phyloP scores from a whole-genome alignment of 148 eudicot genomes.

The Chenopodium quinoa region DNA sequence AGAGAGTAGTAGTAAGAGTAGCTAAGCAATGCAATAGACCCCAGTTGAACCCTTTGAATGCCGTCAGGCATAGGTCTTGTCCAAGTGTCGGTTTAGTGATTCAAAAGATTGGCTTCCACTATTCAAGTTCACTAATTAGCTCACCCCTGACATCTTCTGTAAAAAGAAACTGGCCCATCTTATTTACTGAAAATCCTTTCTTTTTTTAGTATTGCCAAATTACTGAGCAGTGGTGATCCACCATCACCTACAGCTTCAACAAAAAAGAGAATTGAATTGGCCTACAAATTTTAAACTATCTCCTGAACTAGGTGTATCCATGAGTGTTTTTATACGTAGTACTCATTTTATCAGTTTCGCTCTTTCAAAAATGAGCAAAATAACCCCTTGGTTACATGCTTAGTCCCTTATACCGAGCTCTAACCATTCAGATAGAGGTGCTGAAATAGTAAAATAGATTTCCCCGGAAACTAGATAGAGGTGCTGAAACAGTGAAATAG shows the following conservation, averaged over 20 bases:
- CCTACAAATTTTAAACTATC: too few relatives aligned
- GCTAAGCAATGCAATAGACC: not conserved
- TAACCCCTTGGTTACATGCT: too few relatives aligned
- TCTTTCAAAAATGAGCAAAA: too few relatives aligned
- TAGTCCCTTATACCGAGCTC: too few relatives aligned
- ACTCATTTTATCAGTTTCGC: too few relatives aligned
- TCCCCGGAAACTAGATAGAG: too few relatives aligned
- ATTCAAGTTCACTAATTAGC: slow-evolving; percentile 4
- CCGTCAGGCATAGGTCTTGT: slow-evolving; percentile 31
- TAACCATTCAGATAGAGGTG: too few relatives aligned
- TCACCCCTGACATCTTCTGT: slow-evolving; percentile 26
- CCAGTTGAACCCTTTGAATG: slow-evolving; percentile 10
- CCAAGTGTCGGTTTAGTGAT: slow-evolving; percentile 16
- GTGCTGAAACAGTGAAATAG: too few relatives aligned
- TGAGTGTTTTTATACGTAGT: too few relatives aligned
- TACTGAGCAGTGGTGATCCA: slow-evolving; percentile 25
- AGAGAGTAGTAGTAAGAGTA: not conserved
- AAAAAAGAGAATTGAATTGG: too few relatives aligned
- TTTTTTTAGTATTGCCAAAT: not conserved
- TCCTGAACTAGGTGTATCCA: too few relatives aligned
- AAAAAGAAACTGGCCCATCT: slow-evolving; percentile 24
- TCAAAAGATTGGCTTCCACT: slow-evolving; percentile 20
- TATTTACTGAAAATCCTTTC: slow-evolving; percentile 12
- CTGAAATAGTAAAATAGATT: too few relatives aligned
- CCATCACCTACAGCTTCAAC: slow-evolving; percentile 12